Evolutionary conservation across 768 basidiomycete species (phyloP).

Genomic region (Leccinellum luteum): DNA sequence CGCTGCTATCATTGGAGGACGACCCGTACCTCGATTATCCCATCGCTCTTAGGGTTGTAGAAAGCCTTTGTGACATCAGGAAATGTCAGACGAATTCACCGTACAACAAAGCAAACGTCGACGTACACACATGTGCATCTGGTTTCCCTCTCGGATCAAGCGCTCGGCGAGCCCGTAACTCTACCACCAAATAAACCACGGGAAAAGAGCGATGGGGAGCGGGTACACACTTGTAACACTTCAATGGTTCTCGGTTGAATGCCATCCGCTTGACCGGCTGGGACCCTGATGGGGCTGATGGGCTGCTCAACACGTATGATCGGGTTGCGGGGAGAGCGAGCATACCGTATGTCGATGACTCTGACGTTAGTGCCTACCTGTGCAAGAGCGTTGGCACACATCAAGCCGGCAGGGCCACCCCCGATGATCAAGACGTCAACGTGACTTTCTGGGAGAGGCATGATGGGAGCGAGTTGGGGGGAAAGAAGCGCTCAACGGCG

Average conservation of each 20-base stretch:
- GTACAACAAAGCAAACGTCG: background rate
- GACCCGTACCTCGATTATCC: background rate
- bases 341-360: constrained; percentile 34
- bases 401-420: constrained; percentile 42
- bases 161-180: background rate
- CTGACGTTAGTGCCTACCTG: constrained; percentile 36
- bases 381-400: constrained; percentile 42
- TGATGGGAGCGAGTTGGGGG: background rate
- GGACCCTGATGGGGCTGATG: background rate
- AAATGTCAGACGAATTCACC: background rate
- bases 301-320: background rate
- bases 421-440: constrained; percentile 43
- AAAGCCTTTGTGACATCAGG: background rate
- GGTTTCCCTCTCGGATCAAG: background rate
- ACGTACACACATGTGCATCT: background rate
- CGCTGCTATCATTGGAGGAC: background rate
- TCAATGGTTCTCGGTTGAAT: background rate
- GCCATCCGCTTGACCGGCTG: background rate
- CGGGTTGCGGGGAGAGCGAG: background rate
- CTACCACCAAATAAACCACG: background rate
- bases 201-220: background rate
- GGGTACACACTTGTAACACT: background rate
- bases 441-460: constrained; percentile 20
- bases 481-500: background rate
- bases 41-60: background rate